Conservation (phyloP, 129 eudicot genomes). For the Cynara cardunculus region DNA sequence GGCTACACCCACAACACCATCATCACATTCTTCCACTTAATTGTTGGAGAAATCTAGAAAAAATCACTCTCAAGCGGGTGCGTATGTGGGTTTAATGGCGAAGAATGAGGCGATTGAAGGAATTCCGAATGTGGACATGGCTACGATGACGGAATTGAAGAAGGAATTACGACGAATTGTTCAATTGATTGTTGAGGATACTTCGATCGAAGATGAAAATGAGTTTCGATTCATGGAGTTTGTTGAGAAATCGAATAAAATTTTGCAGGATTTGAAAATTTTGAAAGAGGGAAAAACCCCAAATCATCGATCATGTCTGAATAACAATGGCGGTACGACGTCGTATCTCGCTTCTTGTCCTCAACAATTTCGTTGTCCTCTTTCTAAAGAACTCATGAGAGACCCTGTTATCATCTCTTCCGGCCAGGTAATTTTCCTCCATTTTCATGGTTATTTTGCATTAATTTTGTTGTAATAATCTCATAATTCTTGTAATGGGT, state of each 20-base stretch:
- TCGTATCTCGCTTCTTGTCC: constrained; percentile 41
- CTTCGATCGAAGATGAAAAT: constrained; percentile 39
- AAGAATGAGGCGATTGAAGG: constrained; percentile 53
- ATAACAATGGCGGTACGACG: constrained; percentile 12
- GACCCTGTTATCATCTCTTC: constrained; percentile 89
- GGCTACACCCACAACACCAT: constrained; percentile 4
- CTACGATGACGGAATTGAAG: constrained; percentile 55
- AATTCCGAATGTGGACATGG: constrained; percentile 32
- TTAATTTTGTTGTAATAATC: not conserved
- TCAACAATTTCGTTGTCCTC: constrained; percentile 70
- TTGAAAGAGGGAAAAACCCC: constrained; percentile 35
- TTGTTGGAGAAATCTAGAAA: not conserved
- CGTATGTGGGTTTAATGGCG: constrained; percentile 40
- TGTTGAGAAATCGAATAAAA: constrained; percentile 51
- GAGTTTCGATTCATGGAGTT: constrained; percentile 26
- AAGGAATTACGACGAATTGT: constrained; percentile 59
- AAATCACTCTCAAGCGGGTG: not conserved
- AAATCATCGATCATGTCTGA: constrained; percentile 7
- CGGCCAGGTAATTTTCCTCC: constrained; percentile 61
- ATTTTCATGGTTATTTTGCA: not conserved
- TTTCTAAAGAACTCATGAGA: constrained; percentile 81
- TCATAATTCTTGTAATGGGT: not conserved
- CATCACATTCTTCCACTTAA: constrained; percentile 4
- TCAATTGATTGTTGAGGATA: constrained; percentile 38
- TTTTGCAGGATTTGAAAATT: constrained; percentile 45